phyloP scores from a whole-genome alignment of 1,284 basidiomycete genomes.

The Fistulinella cinereoalba region DNA sequence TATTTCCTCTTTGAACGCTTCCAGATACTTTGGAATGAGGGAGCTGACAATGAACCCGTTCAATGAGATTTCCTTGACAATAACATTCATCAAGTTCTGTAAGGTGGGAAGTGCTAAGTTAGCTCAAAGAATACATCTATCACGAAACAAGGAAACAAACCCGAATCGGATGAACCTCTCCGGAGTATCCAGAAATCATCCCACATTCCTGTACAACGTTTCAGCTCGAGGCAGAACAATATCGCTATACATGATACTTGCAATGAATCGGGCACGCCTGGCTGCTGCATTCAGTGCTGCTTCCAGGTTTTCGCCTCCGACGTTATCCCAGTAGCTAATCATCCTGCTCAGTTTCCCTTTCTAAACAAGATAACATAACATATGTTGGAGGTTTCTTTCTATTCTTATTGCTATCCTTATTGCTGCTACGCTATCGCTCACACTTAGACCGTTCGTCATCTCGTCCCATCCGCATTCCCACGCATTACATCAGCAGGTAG shows the following conservation, averaged over 20 bases:
- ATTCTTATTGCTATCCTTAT: too few species aligned
- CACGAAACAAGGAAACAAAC: not conserved
- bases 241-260: not conserved
- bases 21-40: conserved; percentile 7
- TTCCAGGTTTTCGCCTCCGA: conserved; percentile 68
- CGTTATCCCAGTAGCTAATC: conserved; percentile 50
- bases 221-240: too few species aligned
- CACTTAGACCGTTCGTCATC: too few species aligned
- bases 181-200: conserved; percentile 8
- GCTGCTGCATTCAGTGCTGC: conserved; percentile 55
- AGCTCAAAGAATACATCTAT: not conserved
- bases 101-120: not conserved
- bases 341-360: not conserved
- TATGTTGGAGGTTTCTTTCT: too few species aligned
- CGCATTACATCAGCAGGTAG: too few species aligned
- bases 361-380: not conserved
- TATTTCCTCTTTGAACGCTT: conserved; percentile 6
- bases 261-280: conserved; percentile 47
- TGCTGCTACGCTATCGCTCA: too few species aligned
- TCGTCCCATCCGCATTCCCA: too few species aligned
- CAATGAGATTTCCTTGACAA: conserved; percentile 12
- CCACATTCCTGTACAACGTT: conserved; percentile 16
- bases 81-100: conserved; percentile 8
- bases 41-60: conserved; percentile 3
- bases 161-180: not conserved